Evolutionary conservation across 23 red algal species (phyloP).

Genomic region (Gracilaria vermiculophylla): DNA sequence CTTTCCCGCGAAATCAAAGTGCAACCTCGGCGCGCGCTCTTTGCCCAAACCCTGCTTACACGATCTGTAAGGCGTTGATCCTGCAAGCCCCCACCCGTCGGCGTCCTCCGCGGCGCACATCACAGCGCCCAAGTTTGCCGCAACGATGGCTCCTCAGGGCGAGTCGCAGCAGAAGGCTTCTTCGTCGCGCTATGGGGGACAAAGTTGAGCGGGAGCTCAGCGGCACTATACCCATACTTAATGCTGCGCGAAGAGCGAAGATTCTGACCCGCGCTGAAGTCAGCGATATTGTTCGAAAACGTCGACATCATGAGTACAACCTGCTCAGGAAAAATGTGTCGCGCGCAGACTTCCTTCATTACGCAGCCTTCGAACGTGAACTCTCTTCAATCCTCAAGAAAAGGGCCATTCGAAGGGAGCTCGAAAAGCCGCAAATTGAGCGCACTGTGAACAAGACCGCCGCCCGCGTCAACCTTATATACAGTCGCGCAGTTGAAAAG

Average conservation of each 20-base stretch:
- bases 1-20: slow-evolving; percentile 16
- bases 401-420: slow-evolving; percentile 2
- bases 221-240: slow-evolving; percentile 19
- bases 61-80: neutral
- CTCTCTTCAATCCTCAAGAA: neutral
- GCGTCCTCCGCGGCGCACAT: neutral
- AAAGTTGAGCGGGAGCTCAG: slow-evolving; percentile 29
- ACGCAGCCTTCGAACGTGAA: slow-evolving; percentile 63
- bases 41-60: neutral
- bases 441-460: slow-evolving; percentile 25
- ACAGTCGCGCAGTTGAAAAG: slow-evolving; percentile 51
- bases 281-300: slow-evolving; percentile 37
- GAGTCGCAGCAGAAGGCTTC: neutral
- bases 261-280: slow-evolving; percentile 24
- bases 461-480: slow-evolving; percentile 59
- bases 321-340: neutral
- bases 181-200: slow-evolving; percentile 6
- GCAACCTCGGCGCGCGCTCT: neutral
- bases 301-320: slow-evolving; percentile 57
- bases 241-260: slow-evolving; percentile 13
- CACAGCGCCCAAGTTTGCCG: neutral
- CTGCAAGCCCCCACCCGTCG: neutral
- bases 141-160: no score
- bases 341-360: slow-evolving; percentile 43
- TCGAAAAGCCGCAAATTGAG: slow-evolving; percentile 1